A percentile compares a stretch with the other conserved stretches of the same genome.
Conservation (phyloP, 1,284 basidiomycete genomes). For the Porogramme epimiltina region DNA sequence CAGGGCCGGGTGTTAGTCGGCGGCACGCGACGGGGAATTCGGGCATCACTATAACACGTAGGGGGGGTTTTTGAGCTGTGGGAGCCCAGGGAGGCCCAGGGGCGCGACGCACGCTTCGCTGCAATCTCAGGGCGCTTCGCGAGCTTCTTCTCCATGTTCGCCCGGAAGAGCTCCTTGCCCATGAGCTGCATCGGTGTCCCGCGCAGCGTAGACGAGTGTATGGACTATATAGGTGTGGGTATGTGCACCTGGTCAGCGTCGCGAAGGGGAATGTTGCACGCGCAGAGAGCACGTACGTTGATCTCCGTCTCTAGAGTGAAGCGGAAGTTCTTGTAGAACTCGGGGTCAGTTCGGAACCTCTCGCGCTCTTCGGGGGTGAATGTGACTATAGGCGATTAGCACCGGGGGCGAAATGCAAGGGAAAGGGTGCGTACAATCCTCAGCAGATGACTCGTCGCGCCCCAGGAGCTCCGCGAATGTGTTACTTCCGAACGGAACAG, state of each 20-base stretch:
- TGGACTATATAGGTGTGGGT: constrained; percentile 35
- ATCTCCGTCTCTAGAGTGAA: constrained; percentile 51
- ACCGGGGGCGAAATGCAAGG: neutral
- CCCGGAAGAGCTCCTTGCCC: constrained; percentile 42
- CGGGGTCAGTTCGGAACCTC: constrained; percentile 45
- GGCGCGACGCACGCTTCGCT: constrained; percentile 51
- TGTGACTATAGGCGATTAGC: constrained; percentile 31
- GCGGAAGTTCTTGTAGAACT: constrained; percentile 52
- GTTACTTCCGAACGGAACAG: constrained; percentile 47
- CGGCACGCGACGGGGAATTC: constrained; percentile 59
- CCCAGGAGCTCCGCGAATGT: constrained; percentile 40
- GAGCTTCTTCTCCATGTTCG: constrained; percentile 53
- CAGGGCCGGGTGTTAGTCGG: constrained; percentile 64
- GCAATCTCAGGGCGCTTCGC: constrained; percentile 61
- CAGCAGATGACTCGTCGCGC: constrained; percentile 32
- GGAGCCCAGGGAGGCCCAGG: too few species aligned
- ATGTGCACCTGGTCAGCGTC: neutral
- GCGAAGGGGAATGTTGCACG: neutral
- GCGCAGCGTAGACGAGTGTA: constrained; percentile 46
- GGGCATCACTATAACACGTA: constrained; percentile 56
- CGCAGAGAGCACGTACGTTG: constrained; percentile 41
- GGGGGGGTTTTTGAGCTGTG: too few species aligned
- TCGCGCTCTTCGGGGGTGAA: constrained; percentile 59
- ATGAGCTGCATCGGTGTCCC: constrained; percentile 44
- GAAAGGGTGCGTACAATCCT: constrained; percentile 51